Base-by-base conservation (phyloP, 2,329 filamentous ascomycete species). In the Fusarium siculi region DNA sequence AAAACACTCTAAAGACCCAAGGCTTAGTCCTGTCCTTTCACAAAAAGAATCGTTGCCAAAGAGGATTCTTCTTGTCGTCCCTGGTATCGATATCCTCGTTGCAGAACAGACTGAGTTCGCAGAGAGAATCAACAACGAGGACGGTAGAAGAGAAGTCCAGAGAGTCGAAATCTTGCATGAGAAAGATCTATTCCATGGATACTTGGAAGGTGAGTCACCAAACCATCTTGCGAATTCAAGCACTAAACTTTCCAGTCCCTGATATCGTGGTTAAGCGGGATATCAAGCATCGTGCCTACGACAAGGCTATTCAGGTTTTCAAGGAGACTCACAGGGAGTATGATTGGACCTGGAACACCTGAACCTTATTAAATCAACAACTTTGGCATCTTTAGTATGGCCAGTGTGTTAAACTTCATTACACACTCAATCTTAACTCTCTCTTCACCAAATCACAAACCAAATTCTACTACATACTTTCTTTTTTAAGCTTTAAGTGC, bases 51-150 rank as follows among this genome's bases (percentile, higher is more conserved):
- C 72, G 0, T 71, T 86, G 21, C 85, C 84, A 1, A 60, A 76
- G 30, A 68, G 81, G 18, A 81, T 86, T 69, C 59, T 86, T 19
- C 77, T 87, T 50, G 74, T 85, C 11, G 77, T 85, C 18, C 76
- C 83, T 7, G 79, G 67, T 15, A 77, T 84, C 16, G 84, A 86
- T 63, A 84, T 86, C 40, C 71, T 86, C 12, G 70, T 81, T 4
- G 74, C 81, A 19, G 84, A 86, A 75, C 82, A 84, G 74, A 77
- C 80, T 40, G 69, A 63, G 4, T 84, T 86, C 69, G 78, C 81
- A 4, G 76, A 82, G 70, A 74, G 84, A 12, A 76, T 78, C 11
- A 80, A 79, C 55, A 52, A 58, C 39, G 75, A 80, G 39, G 71
- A 77, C 23, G 43, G 58, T 40, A 23, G 40, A 10, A 42, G 7